phyloP scores from a whole-genome alignment of 768 basidiomycete genomes.

The Collybia sordida region DNA sequence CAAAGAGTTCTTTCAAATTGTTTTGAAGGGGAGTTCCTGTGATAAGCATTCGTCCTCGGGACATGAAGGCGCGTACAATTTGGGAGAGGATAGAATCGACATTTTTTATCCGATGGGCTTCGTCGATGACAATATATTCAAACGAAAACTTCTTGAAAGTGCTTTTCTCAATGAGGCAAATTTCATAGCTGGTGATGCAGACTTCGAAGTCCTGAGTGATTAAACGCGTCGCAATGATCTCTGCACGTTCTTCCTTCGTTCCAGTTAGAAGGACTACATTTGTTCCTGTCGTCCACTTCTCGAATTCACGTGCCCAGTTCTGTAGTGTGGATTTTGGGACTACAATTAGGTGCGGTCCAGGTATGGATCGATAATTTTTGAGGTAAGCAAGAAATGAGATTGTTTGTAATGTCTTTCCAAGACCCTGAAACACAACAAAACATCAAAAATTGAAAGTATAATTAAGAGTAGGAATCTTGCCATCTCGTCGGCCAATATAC shows the following conservation, averaged over 20 bases:
- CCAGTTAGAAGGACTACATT: constrained; percentile 82
- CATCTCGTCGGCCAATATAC: constrained; percentile 98
- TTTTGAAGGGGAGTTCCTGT: constrained; percentile 98
- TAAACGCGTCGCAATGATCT: constrained; percentile 75
- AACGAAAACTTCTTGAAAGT: constrained; percentile 93
- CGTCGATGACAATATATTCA: constrained; percentile 98
- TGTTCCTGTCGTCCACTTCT: constrained; percentile 88
- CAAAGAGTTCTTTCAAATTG: constrained; percentile 93
- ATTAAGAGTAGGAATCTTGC: constrained; percentile 26
- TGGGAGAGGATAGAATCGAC: constrained; percentile 94
- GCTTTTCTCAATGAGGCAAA: constrained; percentile 94
- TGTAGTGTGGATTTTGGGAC: constrained; percentile 99
- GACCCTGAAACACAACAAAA: constrained; percentile 53
- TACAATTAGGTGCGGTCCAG: constrained; percentile 91
- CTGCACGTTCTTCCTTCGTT: constrained; percentile 84
- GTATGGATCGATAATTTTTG: constrained; percentile 72
- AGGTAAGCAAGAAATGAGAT: constrained; percentile 97
- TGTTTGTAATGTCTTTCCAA: constrained; percentile 97
- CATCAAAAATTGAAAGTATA: background rate
- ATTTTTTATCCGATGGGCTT: constrained; percentile 99
- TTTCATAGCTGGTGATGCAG: constrained; percentile 95
- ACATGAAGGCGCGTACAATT: constrained; percentile 89
- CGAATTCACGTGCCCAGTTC: constrained; percentile 95
- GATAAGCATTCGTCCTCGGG: constrained; percentile 87
- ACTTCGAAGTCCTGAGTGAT: constrained; percentile 90